A percentile compares a stretch with the other conserved stretches of the same genome.
phyloP scores from a whole-genome alignment of 2,329 filamentous ascomycete species.

The Colletotrichum liriopes region DNA sequence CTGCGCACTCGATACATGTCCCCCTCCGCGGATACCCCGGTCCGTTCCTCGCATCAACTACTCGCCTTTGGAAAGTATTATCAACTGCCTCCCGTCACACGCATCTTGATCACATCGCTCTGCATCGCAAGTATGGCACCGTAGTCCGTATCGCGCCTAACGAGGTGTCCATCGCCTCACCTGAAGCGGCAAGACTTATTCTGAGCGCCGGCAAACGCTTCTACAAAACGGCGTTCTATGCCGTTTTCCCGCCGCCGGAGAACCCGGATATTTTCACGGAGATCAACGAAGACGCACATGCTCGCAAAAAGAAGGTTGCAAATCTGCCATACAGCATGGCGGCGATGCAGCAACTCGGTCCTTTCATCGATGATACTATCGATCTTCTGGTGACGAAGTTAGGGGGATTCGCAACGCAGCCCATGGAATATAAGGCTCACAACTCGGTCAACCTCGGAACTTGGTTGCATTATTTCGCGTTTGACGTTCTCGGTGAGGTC shows the following conservation, averaged over 20 bases:
- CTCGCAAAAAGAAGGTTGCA: constrained; percentile 68
- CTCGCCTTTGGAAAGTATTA: constrained; percentile 59
- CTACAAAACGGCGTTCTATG: constrained; percentile 68
- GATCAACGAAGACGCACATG: constrained; percentile 68
- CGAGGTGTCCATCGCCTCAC: constrained; percentile 57
- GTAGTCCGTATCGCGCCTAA: constrained; percentile 53
- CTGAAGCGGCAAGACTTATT: constrained; percentile 51
- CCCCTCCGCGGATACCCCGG: constrained; percentile 80
- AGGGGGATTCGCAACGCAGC: constrained; percentile 52
- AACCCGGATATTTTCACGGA: constrained; percentile 74
- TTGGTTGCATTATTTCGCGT: constrained; percentile 57
- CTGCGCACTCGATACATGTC: constrained; percentile 64
- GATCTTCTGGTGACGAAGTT: constrained; percentile 62
- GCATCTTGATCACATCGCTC: constrained; percentile 59
- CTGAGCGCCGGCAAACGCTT: constrained; percentile 67
- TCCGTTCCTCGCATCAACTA: constrained; percentile 73
- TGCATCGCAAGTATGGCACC: constrained; percentile 54
- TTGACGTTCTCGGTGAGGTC: constrained; percentile 67
- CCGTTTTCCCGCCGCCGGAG: constrained; percentile 69
- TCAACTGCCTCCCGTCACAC: constrained; percentile 58
- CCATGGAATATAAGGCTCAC: constrained; percentile 22
- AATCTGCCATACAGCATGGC: constrained; percentile 69
- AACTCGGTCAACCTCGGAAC: constrained; percentile 61
- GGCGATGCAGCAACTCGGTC: constrained; percentile 66
- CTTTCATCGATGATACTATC: constrained; percentile 68